These are phyloP conservation scores for Phytophthora ramorum DNA, from an alignment of 352 stramenopile genomes.

Conservation along the genomic window DNA sequence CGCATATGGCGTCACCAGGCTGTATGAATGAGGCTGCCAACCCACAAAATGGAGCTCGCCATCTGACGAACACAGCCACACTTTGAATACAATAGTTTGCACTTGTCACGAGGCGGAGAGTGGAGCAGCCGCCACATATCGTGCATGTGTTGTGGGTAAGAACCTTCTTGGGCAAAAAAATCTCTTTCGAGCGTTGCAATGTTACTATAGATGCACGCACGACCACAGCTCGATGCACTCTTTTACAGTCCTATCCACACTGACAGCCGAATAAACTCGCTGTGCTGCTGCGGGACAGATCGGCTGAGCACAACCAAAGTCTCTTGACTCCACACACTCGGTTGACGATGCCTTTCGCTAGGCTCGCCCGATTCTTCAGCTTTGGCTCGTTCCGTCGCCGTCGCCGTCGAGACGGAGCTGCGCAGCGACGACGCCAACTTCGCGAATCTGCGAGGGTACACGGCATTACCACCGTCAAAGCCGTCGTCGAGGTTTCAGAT, in stretches of 20 bases:
- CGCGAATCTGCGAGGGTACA: conserved; percentile 9
- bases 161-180: background rate
- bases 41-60: background rate
- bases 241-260: too few relatives aligned
- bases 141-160: background rate
- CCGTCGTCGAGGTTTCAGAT: background rate
- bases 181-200: too few relatives aligned
- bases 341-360: conserved; percentile 12
- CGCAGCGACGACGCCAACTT: conserved; percentile 4
- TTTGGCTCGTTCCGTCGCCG: conserved; percentile 5
- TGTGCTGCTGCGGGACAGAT: background rate
- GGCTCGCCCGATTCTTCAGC: conserved; percentile 9
- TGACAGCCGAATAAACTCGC: too few relatives aligned
- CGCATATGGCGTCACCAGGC: background rate
- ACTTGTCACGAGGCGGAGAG: background rate
- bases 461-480: background rate
- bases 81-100: background rate
- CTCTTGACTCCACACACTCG: background rate
- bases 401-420: background rate
- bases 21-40: background rate
- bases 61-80: background rate
- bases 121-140: conserved; percentile 2
- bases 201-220: too few relatives aligned
- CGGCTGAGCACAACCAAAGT: background rate
- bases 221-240: too few relatives aligned